Conservation (phyloP, 371 early-diverging fungal genomes). For the Polyrhizophydium stewartii region DNA sequence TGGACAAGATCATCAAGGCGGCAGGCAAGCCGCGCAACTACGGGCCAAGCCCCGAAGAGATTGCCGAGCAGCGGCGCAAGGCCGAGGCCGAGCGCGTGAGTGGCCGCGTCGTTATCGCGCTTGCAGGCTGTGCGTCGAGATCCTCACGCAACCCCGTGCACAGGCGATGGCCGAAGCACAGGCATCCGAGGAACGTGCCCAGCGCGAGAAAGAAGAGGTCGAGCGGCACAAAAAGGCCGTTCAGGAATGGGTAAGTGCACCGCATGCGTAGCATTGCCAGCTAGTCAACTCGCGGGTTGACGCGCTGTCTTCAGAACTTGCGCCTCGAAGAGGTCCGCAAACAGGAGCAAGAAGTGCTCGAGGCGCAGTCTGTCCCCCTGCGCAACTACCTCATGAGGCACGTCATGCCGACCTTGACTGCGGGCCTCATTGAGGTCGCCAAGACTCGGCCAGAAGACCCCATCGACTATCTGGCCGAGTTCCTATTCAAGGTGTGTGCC, state of each 20-base stretch:
- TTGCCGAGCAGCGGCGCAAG: slow-evolving; percentile 33
- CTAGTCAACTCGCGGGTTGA: neutral
- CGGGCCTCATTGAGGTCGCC: slow-evolving; percentile 50
- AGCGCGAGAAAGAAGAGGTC: slow-evolving; percentile 42
- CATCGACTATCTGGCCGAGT: slow-evolving; percentile 49
- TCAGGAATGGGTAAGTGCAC: slow-evolving; percentile 43
- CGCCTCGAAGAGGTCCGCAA: slow-evolving; percentile 46
- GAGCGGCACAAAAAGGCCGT: slow-evolving; percentile 42
- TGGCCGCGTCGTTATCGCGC: neutral
- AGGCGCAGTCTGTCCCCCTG: slow-evolving; percentile 51
- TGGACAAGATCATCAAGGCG: slow-evolving; percentile 28
- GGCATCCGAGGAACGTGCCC: slow-evolving; percentile 37
- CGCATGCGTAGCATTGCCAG: neutral
- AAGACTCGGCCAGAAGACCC: slow-evolving; percentile 55
- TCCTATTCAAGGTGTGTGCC: slow-evolving; percentile 32
- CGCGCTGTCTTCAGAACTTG: slow-evolving; percentile 23
- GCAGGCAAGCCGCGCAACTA: slow-evolving; percentile 50
- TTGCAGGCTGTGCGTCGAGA: too few relatives aligned
- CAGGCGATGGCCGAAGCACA: slow-evolving; percentile 26
- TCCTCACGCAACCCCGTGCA: neutral
- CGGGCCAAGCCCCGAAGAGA: slow-evolving; percentile 46
- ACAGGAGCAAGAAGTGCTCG: slow-evolving; percentile 54
- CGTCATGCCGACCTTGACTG: slow-evolving; percentile 51
- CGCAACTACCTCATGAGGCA: slow-evolving; percentile 51
- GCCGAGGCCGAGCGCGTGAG: slow-evolving; percentile 25